Conservation (phyloP, 2,329 filamentous ascomycete genomes). For the Diatrype stigma region DNA sequence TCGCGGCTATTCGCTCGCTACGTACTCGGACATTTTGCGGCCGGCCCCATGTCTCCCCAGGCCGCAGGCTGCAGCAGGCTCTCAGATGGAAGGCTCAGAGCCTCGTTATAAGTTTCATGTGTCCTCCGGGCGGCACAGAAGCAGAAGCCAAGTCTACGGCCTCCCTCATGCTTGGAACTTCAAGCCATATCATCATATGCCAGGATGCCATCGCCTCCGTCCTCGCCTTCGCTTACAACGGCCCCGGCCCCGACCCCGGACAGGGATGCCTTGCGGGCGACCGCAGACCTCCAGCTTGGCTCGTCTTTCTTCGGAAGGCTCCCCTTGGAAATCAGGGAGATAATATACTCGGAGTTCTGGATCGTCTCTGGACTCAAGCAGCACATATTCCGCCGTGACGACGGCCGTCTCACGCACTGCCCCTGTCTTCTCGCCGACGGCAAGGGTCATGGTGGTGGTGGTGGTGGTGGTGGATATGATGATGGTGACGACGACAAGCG, state of each 20-base stretch:
- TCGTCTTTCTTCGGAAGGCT: slow-evolving; percentile 15
- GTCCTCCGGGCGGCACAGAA: neutral
- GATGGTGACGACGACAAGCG: slow-evolving; percentile 11
- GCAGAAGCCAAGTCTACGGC: neutral
- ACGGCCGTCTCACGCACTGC: slow-evolving; percentile 13
- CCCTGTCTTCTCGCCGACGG: slow-evolving; percentile 12
- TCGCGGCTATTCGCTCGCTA: neutral
- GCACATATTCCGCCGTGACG: slow-evolving; percentile 12
- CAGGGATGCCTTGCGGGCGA: slow-evolving; percentile 4
- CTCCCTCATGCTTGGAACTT: neutral
- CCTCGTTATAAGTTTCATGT: neutral
- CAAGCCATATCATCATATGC: slow-evolving; percentile 1
- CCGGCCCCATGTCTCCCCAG: neutral
- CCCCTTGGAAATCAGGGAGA: slow-evolving; percentile 18
- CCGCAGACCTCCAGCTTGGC: slow-evolving; percentile 10
- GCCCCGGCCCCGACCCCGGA: slow-evolving; percentile 3
- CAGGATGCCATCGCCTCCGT: neutral
- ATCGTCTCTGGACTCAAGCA: slow-evolving; percentile 15
- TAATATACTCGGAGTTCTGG: slow-evolving; percentile 20
- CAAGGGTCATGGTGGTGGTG: no score
- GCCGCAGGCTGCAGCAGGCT: no score
- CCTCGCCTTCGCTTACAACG: neutral
- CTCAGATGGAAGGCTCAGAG: no score
- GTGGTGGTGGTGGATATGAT: no score
- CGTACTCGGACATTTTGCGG: no score